A percentile compares a stretch with the other conserved stretches of the same genome.
Conservation (phyloP, 2,329 filamentous ascomycete genomes). For the Aspergillus uvarum region DNA sequence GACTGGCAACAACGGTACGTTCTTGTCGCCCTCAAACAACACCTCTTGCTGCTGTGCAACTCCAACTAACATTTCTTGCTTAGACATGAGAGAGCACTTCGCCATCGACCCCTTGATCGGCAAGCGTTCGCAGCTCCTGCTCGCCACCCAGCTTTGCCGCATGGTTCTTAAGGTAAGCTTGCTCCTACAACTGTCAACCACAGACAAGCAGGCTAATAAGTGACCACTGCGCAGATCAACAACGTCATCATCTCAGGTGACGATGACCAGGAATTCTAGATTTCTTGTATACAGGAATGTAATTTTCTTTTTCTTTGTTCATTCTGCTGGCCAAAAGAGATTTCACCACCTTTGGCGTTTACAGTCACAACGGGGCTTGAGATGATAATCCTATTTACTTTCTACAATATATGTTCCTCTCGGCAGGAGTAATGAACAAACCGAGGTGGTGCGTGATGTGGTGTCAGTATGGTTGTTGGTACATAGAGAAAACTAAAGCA, state of each 20-base stretch:
- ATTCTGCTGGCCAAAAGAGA: conserved; percentile 20
- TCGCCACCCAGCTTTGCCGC: conserved; percentile 94
- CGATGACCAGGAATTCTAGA: conserved; percentile 83
- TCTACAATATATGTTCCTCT: neutral
- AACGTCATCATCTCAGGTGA: conserved; percentile 90
- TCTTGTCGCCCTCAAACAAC: neutral
- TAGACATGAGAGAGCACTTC: conserved; percentile 95
- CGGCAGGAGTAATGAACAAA: neutral
- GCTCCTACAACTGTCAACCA: neutral
- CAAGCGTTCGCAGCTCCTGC: conserved; percentile 93
- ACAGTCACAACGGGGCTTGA: conserved; percentile 1
- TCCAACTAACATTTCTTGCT: neutral
- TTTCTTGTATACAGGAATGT: conserved; percentile 24
- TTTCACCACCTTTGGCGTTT: conserved; percentile 11
- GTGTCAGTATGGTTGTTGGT: neutral
- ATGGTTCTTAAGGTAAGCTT: conserved; percentile 85
- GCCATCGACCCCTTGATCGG: conserved; percentile 98
- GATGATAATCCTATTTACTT: neutral
- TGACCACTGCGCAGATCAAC: conserved; percentile 59
- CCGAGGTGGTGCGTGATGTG: neutral
- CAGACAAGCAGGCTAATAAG: conserved; percentile 10
- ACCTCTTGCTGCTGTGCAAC: neutral
- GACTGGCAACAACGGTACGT: conserved; percentile 76
- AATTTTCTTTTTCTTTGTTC: conserved; percentile 7
- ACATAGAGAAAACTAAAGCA: neutral